Evolutionary conservation across 2,329 filamentous ascomycete species (phyloP).

Genomic region (Apiospora koreana): DNA sequence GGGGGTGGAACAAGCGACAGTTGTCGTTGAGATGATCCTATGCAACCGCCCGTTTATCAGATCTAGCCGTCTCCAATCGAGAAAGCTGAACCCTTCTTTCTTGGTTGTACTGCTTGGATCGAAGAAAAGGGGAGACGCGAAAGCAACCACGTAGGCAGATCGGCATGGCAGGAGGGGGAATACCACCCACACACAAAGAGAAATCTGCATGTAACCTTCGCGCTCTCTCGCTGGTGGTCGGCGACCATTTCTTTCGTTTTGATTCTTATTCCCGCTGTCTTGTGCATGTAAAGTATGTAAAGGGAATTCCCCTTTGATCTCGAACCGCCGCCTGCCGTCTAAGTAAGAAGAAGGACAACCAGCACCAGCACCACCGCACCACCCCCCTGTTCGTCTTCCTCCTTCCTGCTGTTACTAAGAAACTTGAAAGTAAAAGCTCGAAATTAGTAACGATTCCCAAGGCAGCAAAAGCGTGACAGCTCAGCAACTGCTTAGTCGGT

Average conservation of each 20-base stretch:
- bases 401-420: no score
- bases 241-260: background rate
- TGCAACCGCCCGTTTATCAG: conserved; percentile 1
- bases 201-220: background rate
- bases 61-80: conserved; percentile 8
- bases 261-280: background rate
- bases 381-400: no score
- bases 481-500: background rate
- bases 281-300: background rate
- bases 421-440: no score
- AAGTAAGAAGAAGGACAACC: no score
- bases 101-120: background rate
- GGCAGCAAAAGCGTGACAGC: background rate
- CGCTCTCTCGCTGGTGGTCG: background rate
- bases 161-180: background rate
- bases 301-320: no score
- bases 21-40: conserved; percentile 2
- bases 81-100: background rate
- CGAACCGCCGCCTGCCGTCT: no score
- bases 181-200: background rate
- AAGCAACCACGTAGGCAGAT: conserved; percentile 1
- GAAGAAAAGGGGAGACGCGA: background rate
- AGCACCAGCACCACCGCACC: no score
- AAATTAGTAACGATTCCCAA: no score
- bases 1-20: background rate